Evolutionary conservation across 768 basidiomycete species (phyloP).

Genomic region (Amanita thiersii): DNA sequence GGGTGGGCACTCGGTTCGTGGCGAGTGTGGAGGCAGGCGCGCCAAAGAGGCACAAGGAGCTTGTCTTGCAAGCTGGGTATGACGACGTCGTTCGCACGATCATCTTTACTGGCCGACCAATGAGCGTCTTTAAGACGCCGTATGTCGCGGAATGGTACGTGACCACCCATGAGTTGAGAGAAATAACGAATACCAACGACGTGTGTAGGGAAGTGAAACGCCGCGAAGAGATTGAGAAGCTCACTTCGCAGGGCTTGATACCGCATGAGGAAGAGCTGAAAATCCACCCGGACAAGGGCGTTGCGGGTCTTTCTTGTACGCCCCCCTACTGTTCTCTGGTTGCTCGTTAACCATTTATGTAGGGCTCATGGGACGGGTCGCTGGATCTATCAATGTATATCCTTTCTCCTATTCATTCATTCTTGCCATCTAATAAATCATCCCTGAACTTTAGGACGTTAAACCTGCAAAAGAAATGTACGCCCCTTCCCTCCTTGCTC

Average conservation of each 20-base stretch:
- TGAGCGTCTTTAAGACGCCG: conserved; percentile 74
- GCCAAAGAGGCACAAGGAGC: conserved; percentile 63
- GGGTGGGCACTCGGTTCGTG: conserved; percentile 86
- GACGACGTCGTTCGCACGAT: conserved; percentile 68
- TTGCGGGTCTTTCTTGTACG: conserved; percentile 55
- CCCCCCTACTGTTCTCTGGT: neutral
- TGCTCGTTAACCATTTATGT: conserved; percentile 1
- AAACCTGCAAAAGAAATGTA: conserved; percentile 83
- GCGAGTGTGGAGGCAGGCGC: conserved; percentile 78
- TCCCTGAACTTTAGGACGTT: conserved; percentile 42
- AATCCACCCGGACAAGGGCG: conserved; percentile 56
- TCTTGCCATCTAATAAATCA: neutral
- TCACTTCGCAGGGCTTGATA: conserved; percentile 58
- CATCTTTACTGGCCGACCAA: conserved; percentile 71
- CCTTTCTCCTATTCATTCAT: conserved; percentile 7
- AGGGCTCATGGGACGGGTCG: conserved; percentile 80
- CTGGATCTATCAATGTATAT: conserved; percentile 57
- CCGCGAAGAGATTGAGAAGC: conserved; percentile 45
- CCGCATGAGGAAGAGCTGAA: conserved; percentile 72
- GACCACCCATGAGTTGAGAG: neutral
- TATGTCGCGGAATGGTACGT: conserved; percentile 67
- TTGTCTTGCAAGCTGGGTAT: conserved; percentile 60
- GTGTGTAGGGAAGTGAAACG: conserved; percentile 50
- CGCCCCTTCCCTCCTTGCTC: conserved; percentile 18
- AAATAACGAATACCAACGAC: neutral